Percentiles rank a stretch among this genome's conserved stretches.
Evolutionary conservation across 2,329 filamentous ascomycete genomes (phyloP).

Genomic region (Trichophyton mentagrophytes): DNA sequence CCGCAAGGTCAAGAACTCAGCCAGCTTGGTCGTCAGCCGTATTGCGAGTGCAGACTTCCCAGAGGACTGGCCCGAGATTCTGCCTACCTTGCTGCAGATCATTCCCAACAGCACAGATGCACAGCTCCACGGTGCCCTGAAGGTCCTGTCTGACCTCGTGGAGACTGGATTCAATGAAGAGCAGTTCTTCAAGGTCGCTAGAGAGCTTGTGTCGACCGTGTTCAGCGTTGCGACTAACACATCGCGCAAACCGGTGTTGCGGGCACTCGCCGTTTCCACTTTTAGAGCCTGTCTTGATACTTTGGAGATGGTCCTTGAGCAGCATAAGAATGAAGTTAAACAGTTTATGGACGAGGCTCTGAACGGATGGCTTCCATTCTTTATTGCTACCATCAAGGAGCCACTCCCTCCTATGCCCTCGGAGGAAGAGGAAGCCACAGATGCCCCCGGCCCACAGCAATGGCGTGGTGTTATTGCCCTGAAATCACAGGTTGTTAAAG

Average conservation of each 20-base stretch:
- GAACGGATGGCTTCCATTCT: constrained; percentile 77
- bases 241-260: constrained; percentile 58
- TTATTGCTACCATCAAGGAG: constrained; percentile 63
- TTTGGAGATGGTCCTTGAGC: constrained; percentile 91
- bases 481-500: constrained; percentile 84
- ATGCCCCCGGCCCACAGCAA: constrained; percentile 43
- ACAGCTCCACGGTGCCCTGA: constrained; percentile 78
- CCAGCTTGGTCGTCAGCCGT: constrained; percentile 82
- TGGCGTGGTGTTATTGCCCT: constrained; percentile 76
- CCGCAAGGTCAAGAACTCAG: constrained; percentile 76
- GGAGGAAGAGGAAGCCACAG: constrained; percentile 46
- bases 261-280: constrained; percentile 76
- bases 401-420: constrained; percentile 51
- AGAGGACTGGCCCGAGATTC: constrained; percentile 81
- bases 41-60: constrained; percentile 90
- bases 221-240: constrained; percentile 71
- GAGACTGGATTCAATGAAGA: constrained; percentile 89
- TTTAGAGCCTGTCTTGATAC: constrained; percentile 89
- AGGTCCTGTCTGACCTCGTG: constrained; percentile 77
- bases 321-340: constrained; percentile 75
- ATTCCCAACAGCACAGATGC: constrained; percentile 63
- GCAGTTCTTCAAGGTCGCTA: constrained; percentile 84
- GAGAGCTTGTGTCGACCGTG: constrained; percentile 70
- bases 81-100: constrained; percentile 65
- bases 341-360: constrained; percentile 79